Evolutionary conservation across 2,329 filamentous ascomycete genomes (phyloP), one percentile per base, ranked within the genome.

Genomic region (Colletotrichum tanaceti): DNA sequence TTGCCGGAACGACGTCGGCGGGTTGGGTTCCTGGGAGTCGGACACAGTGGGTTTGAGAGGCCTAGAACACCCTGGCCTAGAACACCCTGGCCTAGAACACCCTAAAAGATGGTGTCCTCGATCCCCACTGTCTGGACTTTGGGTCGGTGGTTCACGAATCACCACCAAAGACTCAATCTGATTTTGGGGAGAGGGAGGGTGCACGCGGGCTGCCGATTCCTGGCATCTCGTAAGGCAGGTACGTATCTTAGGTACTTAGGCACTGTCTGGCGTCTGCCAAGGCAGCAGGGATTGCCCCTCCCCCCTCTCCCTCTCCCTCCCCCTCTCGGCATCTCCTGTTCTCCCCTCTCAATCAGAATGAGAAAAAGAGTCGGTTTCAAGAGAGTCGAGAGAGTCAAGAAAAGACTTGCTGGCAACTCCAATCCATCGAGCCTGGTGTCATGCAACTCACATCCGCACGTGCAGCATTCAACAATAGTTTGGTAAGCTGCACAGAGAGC

Each of bases 71-170:
- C 62, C 65, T 57, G n/a, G n/a, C n/a, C n/a, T n/a, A n/a, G n/a
- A n/a, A n/a, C n/a, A n/a, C n/a, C n/a, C n/a, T n/a, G n/a, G n/a
- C n/a, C n/a, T n/a, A n/a, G n/a, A n/a, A n/a, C n/a, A n/a, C n/a
- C n/a, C n/a, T n/a, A n/a, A 55, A 65, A 65, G 61, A 68, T 68
- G 62, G 65, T 68, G 65, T 68, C 49, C 65, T 55, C 65, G 62
- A 68, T 68, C 65, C 65, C 65, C 62, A 50, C 65, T 65, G 43
- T 60, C 65, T 68, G 65, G 65, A 65, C 62, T 68, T 49, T 68
- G 65, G 65, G 65, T 65, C 62, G 50, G 54, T 47, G 60, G 60
- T 55, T n/a, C n/a, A n/a, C n/a, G n/a, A n/a, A n/a, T 47, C 39
- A 35, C 57, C 38, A 55, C 57, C 50, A 28, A 63, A 38, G 28